Percentiles rank a stretch among this genome's conserved stretches.
phyloP scores from a whole-genome alignment of 352 stramenopile species.

The Globisporangium nagaii region DNA sequence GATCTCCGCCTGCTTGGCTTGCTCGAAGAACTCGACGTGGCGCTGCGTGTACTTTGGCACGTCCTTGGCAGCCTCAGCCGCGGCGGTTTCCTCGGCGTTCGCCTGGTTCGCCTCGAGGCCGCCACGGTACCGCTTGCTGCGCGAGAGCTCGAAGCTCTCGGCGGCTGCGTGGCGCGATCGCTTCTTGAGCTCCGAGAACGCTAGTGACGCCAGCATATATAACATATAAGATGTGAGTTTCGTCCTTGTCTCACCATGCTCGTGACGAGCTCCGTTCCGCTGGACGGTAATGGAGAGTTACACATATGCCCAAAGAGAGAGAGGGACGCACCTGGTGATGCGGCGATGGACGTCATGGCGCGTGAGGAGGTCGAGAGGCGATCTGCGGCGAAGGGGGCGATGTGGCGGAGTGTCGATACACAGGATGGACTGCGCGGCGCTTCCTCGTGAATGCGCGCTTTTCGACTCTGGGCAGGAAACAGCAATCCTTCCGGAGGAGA shows the following conservation, averaged over 20 bases:
- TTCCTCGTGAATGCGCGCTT: too few relatives aligned
- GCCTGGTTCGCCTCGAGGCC: constrained; percentile 11
- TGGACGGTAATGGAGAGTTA: neutral
- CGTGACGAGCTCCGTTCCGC: neutral
- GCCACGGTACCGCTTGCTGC: constrained; percentile 60
- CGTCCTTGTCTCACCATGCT: neutral
- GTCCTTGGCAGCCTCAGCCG: constrained; percentile 35
- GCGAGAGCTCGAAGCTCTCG: constrained; percentile 50
- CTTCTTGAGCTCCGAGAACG: constrained; percentile 72
- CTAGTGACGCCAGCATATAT: constrained; percentile 2
- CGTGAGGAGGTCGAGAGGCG: too few relatives aligned
- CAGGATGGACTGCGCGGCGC: too few relatives aligned
- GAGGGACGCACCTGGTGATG: constrained; percentile 36
- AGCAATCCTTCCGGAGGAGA: too few relatives aligned
- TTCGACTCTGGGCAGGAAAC: too few relatives aligned
- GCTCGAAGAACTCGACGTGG: constrained; percentile 86
- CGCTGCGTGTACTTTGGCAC: constrained; percentile 82
- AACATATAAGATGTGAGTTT: constrained; percentile 9
- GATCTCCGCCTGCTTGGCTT: constrained; percentile 78
- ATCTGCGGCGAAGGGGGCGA: too few relatives aligned
- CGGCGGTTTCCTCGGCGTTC: constrained; percentile 16
- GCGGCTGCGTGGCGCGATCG: constrained; percentile 41
- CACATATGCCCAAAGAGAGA: neutral
- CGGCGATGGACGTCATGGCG: constrained; percentile 64
- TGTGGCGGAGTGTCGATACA: too few relatives aligned